A percentile compares a stretch with the other conserved stretches of the same genome.
phyloP scores from a whole-genome alignment of 495 filamentous ascomycete genomes.

The Penicillium bovifimosum region DNA sequence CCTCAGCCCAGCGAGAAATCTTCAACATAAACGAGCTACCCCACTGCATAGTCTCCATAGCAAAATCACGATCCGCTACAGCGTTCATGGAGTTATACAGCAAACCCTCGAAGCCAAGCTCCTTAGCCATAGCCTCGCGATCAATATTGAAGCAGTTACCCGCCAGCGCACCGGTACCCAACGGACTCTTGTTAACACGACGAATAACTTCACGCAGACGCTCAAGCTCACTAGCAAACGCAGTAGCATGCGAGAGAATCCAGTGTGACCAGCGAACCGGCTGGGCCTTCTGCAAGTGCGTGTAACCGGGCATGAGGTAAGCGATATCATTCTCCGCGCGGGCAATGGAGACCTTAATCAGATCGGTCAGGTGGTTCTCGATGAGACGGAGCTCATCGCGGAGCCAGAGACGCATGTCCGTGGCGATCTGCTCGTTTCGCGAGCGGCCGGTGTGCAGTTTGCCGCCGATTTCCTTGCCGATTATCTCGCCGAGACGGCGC shows the following conservation, averaged over 20 bases:
- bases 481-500: constrained; percentile 80
- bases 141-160: constrained; percentile 91
- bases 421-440: constrained; percentile 90
- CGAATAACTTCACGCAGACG: constrained; percentile 68
- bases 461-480: constrained; percentile 79
- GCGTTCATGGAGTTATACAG: constrained; percentile 80
- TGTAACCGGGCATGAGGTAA: constrained; percentile 63
- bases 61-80: constrained; percentile 83
- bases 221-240: constrained; percentile 73
- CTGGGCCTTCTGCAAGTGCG: constrained; percentile 87
- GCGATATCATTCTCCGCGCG: constrained; percentile 77
- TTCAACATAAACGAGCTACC: constrained; percentile 78
- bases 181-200: constrained; percentile 71
- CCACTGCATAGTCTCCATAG: constrained; percentile 90
- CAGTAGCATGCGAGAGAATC: constrained; percentile 72
- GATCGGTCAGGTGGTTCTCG: constrained; percentile 59
- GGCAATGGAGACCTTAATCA: constrained; percentile 65
- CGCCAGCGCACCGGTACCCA: constrained; percentile 84
- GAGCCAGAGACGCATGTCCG: constrained; percentile 91
- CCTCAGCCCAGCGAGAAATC: constrained; percentile 81
- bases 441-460: constrained; percentile 92
- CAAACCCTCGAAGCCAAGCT: constrained; percentile 80
- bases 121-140: constrained; percentile 78
- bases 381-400: constrained; percentile 69
- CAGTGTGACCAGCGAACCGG: constrained; percentile 87